Evolutionary conservation across 2,329 filamentous ascomycete species (phyloP).

Genomic region (Penicillium freii): DNA sequence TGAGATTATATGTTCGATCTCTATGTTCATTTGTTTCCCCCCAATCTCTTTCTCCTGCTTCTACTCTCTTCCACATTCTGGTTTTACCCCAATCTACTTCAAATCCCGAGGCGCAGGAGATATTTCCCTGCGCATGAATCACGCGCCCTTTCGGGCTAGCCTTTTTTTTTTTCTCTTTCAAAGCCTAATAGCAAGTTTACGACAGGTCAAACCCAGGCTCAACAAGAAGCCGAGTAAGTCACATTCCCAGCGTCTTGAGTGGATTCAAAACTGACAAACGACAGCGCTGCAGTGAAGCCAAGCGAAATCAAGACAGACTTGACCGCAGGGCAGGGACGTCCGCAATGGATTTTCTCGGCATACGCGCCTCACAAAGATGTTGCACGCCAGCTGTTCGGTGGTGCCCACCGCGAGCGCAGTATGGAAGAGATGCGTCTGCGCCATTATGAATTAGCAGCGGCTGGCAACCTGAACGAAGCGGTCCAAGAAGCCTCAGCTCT

Average conservation of each 20-base stretch:
- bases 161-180: neutral
- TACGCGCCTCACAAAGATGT: constrained; percentile 77
- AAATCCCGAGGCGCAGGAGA: neutral
- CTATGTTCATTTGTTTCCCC: neutral
- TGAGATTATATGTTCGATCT: neutral
- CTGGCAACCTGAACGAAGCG: constrained; percentile 59
- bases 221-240: constrained; percentile 27
- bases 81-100: neutral
- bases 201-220: constrained; percentile 20
- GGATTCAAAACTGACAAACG: constrained; percentile 22
- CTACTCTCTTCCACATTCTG: neutral
- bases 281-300: constrained; percentile 55
- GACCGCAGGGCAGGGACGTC: constrained; percentile 59
- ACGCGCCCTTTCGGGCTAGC: neutral
- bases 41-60: neutral
- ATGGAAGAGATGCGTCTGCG: constrained; percentile 78
- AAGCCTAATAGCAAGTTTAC: neutral
- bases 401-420: constrained; percentile 74
- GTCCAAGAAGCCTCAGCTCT: constrained; percentile 55
- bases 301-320: constrained; percentile 66
- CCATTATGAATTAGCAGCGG: constrained; percentile 64
- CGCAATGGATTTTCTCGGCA: constrained; percentile 80
- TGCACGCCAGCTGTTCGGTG: constrained; percentile 81
- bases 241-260: neutral
- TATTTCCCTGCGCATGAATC: neutral